Percentiles rank a stretch among this genome's conserved stretches.
Evolutionary conservation across 768 basidiomycete species (phyloP).

Genomic region (Hortiboletus flavorubellus): DNA sequence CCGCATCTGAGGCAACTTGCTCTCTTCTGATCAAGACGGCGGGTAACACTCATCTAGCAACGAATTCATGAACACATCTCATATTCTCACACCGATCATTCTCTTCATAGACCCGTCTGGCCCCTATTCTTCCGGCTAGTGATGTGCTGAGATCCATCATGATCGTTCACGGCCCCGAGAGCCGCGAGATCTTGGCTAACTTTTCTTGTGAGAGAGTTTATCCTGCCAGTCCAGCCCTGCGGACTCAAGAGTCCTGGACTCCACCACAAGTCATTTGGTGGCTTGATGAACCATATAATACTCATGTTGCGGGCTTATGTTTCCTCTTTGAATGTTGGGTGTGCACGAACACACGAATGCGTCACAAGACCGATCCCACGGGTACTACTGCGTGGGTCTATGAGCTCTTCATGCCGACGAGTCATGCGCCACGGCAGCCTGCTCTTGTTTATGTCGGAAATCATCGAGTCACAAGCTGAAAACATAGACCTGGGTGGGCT

Average conservation of each 20-base stretch:
- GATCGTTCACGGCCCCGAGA: constrained; percentile 17
- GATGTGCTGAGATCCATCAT: constrained; percentile 4
- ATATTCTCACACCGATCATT: constrained; percentile 9
- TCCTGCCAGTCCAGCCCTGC: not conserved
- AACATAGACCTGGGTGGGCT: not conserved
- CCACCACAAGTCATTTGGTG: constrained; percentile 27
- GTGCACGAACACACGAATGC: not conserved
- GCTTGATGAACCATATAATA: constrained; percentile 21
- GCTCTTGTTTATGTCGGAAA: not conserved
- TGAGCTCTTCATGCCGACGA: constrained; percentile 4
- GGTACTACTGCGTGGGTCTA: constrained; percentile 4
- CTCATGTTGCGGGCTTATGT: constrained; percentile 7
- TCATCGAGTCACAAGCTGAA: not conserved
- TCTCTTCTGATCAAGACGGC: constrained; percentile 4
- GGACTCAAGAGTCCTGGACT: constrained; percentile 6
- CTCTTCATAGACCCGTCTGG: not conserved
- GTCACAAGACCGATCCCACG: constrained; percentile 8
- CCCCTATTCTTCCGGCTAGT: constrained; percentile 3
- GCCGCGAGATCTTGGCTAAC: not conserved
- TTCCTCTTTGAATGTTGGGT: not conserved
- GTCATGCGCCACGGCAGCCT: constrained; percentile 25
- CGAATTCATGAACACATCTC: constrained; percentile 9
- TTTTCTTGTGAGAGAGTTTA: not conserved
- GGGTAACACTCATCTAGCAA: constrained; percentile 10
- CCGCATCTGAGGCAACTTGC: constrained; percentile 14